phyloP scores from a whole-genome alignment of 306 rosid genomes.

The Vicia faba region DNA sequence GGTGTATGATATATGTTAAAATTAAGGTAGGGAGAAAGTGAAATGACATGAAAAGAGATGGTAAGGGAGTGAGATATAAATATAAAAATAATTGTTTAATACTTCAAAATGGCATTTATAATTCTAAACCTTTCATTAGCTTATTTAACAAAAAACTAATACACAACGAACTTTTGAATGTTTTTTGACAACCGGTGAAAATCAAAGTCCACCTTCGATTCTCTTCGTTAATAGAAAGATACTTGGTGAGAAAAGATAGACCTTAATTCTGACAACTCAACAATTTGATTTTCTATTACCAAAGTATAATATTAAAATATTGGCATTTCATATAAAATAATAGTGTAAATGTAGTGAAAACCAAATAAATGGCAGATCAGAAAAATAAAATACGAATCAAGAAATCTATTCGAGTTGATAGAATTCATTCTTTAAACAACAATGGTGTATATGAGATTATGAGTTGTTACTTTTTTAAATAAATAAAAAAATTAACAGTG shows the following conservation, averaged over 20 bases:
- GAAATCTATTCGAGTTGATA: slow-evolving; percentile 22
- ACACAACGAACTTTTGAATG: background rate
- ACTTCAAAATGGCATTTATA: slow-evolving; percentile 18
- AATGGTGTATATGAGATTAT: background rate
- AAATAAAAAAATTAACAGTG: background rate
- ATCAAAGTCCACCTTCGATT: slow-evolving; percentile 7
- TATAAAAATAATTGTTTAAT: slow-evolving; percentile 7
- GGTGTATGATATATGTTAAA: background rate
- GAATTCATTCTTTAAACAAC: slow-evolving; percentile 24
- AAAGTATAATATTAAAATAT: no score
- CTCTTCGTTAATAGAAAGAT: slow-evolving; percentile 7
- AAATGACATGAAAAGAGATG: slow-evolving; percentile 3
- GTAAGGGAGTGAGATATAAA: slow-evolving; percentile 12
- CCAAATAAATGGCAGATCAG: background rate
- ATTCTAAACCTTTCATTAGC: slow-evolving; percentile 1
- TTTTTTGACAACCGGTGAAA: slow-evolving; percentile 14
- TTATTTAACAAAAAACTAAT: slow-evolving; percentile 10
- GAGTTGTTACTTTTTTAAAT: background rate
- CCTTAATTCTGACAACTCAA: background rate
- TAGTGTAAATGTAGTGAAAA: no score
- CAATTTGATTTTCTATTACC: slow-evolving; percentile 10
- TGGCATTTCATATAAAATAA: no score
- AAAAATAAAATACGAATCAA: slow-evolving; percentile 16
- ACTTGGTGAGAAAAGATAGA: slow-evolving; percentile 15
- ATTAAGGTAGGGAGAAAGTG: background rate